These are phyloP conservation scores for Bacterosira constricta DNA, from an alignment of 108 stramenopile genomes.

Conservation along the genomic window DNA sequence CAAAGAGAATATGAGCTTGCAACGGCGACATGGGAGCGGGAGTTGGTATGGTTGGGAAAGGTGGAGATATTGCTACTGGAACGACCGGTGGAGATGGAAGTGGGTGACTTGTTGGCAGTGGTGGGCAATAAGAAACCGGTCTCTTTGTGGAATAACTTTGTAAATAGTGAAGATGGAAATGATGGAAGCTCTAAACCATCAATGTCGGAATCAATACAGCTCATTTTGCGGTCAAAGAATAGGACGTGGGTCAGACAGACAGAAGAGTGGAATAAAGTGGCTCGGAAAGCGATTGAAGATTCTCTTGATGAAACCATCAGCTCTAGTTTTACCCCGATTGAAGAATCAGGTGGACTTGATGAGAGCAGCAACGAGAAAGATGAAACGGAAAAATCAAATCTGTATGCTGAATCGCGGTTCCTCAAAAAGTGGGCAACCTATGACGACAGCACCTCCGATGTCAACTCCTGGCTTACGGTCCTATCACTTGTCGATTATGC, in stretches of 20 bases:
- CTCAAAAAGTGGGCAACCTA: slow-evolving; percentile 49
- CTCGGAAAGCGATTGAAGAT: slow-evolving; percentile 23
- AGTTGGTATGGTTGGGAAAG: slow-evolving; percentile 62
- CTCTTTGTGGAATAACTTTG: background rate
- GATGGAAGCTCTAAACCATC: slow-evolving; percentile 6
- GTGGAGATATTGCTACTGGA: slow-evolving; percentile 49
- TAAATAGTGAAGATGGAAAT: background rate
- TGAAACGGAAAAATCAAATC: background rate
- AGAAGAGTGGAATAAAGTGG: slow-evolving; percentile 28
- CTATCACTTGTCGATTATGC: slow-evolving; percentile 40
- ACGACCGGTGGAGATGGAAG: slow-evolving; percentile 60
- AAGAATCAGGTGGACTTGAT: background rate
- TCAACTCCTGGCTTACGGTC: slow-evolving; percentile 37
- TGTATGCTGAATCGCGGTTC: slow-evolving; percentile 18
- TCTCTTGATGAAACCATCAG: slow-evolving; percentile 28
- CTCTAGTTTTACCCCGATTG: slow-evolving; percentile 33
- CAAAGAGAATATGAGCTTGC: slow-evolving; percentile 38
- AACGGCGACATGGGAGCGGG: slow-evolving; percentile 63
- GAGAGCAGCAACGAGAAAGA: background rate
- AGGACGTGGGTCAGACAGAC: slow-evolving; percentile 34
- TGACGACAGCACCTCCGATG: slow-evolving; percentile 15
- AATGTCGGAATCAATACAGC: slow-evolving; percentile 6
- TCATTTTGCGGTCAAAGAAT: slow-evolving; percentile 34
- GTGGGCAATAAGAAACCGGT: slow-evolving; percentile 13
- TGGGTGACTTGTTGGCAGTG: slow-evolving; percentile 28